Conservation (phyloP, 768 basidiomycete species). For the Tricholoma terreum region DNA sequence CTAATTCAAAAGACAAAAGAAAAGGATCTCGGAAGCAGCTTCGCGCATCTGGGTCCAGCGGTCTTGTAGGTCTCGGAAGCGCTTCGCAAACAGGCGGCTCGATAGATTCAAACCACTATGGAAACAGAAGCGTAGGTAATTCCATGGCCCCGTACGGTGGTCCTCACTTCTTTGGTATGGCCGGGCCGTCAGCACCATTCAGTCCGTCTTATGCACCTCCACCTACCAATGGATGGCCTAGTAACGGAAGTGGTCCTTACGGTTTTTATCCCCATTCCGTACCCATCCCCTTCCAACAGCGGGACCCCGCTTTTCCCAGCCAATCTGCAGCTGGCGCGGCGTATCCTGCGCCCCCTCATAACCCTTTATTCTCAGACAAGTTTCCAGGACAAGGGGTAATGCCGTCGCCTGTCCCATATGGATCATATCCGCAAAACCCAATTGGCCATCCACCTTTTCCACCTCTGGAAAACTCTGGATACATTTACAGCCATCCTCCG, state of each 20-base stretch:
- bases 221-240: not conserved
- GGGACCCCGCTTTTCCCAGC: not conserved
- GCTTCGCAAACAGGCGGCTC: constrained; percentile 23
- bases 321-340: not conserved
- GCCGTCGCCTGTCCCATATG: not conserved
- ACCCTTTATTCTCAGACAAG: not conserved
- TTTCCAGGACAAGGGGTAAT: not conserved
- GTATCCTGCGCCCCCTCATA: not conserved
- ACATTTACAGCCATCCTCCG: not conserved
- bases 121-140: constrained; percentile 26
- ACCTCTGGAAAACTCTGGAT: not conserved
- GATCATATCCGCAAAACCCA: not conserved
- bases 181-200: not conserved
- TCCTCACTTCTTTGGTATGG: not conserved
- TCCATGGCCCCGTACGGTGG: not conserved
- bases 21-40: constrained; percentile 22
- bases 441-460: not conserved
- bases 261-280: not conserved
- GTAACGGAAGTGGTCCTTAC: not conserved
- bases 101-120: constrained; percentile 26
- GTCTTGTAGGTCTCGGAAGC: constrained; percentile 24
- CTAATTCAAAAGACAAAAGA: constrained; percentile 13
- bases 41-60: constrained; percentile 26
- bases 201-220: not conserved
- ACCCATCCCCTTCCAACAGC: not conserved